Conservation (phyloP, 1,284 basidiomycete genomes). For the Taiwanofungus camphoratus region DNA sequence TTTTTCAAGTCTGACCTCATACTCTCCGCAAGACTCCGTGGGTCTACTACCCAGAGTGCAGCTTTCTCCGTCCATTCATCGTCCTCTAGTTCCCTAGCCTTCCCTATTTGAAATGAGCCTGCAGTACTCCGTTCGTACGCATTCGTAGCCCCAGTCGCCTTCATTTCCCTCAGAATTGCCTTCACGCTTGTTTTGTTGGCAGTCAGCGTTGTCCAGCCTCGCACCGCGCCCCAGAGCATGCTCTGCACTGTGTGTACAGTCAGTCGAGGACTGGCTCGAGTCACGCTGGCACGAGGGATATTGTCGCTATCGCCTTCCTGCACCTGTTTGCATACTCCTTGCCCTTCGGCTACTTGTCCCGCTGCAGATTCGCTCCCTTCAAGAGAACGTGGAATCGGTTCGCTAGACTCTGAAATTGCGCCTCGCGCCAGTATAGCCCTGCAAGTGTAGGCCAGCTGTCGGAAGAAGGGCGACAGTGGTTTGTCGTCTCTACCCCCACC, state of each 20-base stretch:
- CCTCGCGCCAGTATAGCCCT: conserved; percentile 44
- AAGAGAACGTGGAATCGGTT: conserved; percentile 7
- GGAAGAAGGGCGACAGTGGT: conserved; percentile 34
- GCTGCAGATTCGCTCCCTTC: too few relatives aligned
- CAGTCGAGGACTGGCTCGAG: conserved; percentile 49
- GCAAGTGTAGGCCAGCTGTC: conserved; percentile 44
- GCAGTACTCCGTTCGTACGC: conserved; percentile 5
- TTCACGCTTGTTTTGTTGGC: conserved; percentile 75
- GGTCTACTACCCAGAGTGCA: conserved; percentile 69
- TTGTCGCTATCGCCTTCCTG: conserved; percentile 24
- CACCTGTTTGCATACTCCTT: neutral
- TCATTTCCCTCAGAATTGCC: conserved; percentile 61
- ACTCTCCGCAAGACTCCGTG: conserved; percentile 68
- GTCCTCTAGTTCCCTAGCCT: conserved; percentile 9
- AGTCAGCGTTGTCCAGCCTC: conserved; percentile 77
- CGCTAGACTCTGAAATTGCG: conserved; percentile 22
- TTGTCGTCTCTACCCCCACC: neutral
- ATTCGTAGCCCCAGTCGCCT: conserved; percentile 19
- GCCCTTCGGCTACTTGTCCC: neutral
- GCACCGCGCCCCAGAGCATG: conserved; percentile 59
- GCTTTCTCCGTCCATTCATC: conserved; percentile 30
- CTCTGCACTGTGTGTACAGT: conserved; percentile 69
- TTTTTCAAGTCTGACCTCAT: conserved; percentile 49
- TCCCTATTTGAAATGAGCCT: neutral
- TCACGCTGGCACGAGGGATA: conserved; percentile 47